phyloP scores from a whole-genome alignment of 192 early-diverging fungal species.

The Rhizoclosmatium sp. region DNA sequence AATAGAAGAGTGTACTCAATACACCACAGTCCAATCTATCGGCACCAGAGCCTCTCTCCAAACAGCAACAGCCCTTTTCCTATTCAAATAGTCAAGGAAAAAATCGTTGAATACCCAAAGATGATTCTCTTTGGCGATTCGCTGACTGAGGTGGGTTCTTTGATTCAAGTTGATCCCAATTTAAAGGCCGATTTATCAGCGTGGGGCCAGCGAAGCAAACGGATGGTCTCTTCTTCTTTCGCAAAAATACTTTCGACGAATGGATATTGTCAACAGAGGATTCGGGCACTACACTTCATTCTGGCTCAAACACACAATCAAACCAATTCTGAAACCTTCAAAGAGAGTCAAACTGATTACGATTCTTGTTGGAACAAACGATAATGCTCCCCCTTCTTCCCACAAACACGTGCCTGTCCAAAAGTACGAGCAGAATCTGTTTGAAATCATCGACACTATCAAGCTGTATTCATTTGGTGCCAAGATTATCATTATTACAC shows the following conservation, averaged over 20 bases:
- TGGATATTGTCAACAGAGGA: constrained; percentile 6
- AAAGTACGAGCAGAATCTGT: constrained; percentile 63
- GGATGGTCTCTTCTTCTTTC: not conserved
- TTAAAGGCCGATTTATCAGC: too few species aligned
- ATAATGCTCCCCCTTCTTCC: constrained; percentile 56
- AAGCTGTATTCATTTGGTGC: constrained; percentile 65
- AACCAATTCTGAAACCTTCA: not conserved
- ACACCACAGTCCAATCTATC: too few species aligned
- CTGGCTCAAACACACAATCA: constrained; percentile 12
- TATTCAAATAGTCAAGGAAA: too few species aligned
- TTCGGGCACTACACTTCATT: constrained; percentile 6
- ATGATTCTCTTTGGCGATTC: constrained; percentile 5
- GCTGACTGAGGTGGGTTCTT: not conserved
- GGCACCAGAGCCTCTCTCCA: too few species aligned
- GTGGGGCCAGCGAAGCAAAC: not conserved
- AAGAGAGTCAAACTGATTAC: constrained; percentile 54
- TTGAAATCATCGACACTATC: constrained; percentile 61
- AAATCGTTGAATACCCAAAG: not conserved
- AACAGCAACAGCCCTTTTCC: too few species aligned
- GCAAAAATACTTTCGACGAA: not conserved
- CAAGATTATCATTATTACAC: constrained; percentile 72
- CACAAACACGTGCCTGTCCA: constrained; percentile 66
- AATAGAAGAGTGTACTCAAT: too few species aligned
- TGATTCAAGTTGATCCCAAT: too few species aligned
- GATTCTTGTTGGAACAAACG: constrained; percentile 84